These are phyloP conservation scores for Elymus sibiricus DNA, from an alignment of 176 grass and related monocot species.

Conservation along the genomic window DNA sequence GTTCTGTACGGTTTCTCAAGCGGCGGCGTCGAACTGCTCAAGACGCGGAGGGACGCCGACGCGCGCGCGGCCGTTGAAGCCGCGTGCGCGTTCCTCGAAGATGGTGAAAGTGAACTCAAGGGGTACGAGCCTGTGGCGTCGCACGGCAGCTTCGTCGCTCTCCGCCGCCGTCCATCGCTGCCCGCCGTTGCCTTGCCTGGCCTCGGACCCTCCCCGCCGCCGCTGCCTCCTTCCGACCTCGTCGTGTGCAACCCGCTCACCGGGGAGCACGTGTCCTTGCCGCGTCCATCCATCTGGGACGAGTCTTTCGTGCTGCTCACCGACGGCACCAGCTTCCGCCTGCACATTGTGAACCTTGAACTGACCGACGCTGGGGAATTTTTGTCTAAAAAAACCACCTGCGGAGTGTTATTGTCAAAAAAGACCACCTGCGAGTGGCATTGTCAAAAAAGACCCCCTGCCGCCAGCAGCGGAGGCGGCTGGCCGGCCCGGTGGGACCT, in stretches of 20 bases:
- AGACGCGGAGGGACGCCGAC: background rate
- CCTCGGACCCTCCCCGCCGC: background rate
- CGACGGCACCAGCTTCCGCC: background rate
- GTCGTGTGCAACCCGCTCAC: background rate
- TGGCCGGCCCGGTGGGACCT: no score
- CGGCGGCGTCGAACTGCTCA: background rate
- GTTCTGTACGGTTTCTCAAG: background rate
- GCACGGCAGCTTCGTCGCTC: background rate
- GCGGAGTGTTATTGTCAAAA: no score
- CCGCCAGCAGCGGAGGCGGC: no score
- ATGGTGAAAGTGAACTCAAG: background rate
- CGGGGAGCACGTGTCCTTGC: background rate
- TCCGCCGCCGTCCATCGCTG: background rate
- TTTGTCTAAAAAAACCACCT: no score
- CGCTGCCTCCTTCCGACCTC: background rate
- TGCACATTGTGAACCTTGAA: background rate
- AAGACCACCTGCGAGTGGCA: no score
- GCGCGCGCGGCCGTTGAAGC: background rate
- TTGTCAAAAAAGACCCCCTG: no score
- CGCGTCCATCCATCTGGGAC: background rate
- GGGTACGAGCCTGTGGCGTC: background rate
- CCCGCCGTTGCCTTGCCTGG: background rate
- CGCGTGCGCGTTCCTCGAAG: background rate
- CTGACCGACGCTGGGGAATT: background rate
- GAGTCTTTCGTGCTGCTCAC: background rate